Conservation (phyloP, 169 alveolate genomes). For the Besnoitia besnoiti region DNA sequence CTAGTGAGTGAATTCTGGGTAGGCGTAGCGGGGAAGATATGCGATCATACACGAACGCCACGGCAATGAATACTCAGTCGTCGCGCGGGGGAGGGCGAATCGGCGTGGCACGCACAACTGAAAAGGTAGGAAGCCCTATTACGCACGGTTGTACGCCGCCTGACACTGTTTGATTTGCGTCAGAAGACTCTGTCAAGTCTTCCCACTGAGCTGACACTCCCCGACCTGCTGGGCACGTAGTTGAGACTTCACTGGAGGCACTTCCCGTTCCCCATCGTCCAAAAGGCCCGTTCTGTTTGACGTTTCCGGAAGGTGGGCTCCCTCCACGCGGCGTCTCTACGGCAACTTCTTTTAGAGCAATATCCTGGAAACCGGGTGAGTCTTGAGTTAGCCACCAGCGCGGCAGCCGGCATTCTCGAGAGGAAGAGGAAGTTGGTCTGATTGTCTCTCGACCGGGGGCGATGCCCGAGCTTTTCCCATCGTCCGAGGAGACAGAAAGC, state of each 20-base stretch:
- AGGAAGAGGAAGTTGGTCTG: neutral
- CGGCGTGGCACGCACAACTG: constrained; percentile 23
- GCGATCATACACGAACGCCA: neutral
- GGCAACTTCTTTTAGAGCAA: neutral
- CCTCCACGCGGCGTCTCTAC: neutral
- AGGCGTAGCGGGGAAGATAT: neutral
- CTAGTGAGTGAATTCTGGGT: neutral
- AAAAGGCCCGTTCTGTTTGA: neutral
- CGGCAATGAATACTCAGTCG: neutral
- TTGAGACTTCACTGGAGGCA: neutral
- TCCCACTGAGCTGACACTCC: constrained; percentile 26
- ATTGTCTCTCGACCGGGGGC: neutral
- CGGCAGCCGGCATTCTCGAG: neutral
- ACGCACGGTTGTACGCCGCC: neutral
- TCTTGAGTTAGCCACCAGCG: neutral
- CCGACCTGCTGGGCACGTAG: constrained; percentile 15
- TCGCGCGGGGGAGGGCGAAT: neutral
- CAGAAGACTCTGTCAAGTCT: neutral
- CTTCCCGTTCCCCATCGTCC: neutral
- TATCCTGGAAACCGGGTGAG: neutral
- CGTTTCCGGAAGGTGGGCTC: neutral
- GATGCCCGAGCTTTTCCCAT: neutral
- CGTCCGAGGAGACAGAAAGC: neutral
- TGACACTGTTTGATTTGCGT: neutral
- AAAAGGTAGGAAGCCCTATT: constrained; percentile 7